Percentiles rank a stretch among this genome's conserved stretches.
Conservation (phyloP, 2,329 filamentous ascomycete genomes). For the Neonectria hederae region DNA sequence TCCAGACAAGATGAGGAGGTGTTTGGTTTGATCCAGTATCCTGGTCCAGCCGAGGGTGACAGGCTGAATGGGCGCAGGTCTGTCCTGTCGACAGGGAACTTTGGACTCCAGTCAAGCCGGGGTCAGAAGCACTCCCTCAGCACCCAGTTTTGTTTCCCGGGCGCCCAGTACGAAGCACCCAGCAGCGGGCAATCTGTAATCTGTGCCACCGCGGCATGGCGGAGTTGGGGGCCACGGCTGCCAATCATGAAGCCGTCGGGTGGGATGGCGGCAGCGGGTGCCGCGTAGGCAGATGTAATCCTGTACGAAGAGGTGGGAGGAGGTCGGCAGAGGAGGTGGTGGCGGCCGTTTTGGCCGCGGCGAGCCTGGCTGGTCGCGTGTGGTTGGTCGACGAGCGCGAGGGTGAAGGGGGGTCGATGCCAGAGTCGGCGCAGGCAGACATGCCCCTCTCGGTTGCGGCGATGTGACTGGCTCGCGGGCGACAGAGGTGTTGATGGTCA, state of each 20-base stretch:
- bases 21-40: constrained; percentile 11
- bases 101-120: constrained; percentile 18
- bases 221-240: constrained; percentile 32
- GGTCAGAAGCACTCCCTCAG: constrained; percentile 24
- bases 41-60: constrained; percentile 5
- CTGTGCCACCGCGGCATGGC: constrained; percentile 30
- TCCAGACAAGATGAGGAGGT: constrained; percentile 13
- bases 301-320: neutral
- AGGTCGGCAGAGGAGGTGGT: neutral
- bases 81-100: constrained; percentile 5
- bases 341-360: constrained; percentile 27
- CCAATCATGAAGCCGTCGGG: constrained; percentile 35
- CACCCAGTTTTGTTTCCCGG: constrained; percentile 16
- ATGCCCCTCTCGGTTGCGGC: constrained; percentile 4
- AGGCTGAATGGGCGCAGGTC: constrained; percentile 6
- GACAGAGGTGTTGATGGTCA: constrained; percentile 12
- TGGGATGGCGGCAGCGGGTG: constrained; percentile 35
- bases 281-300: constrained; percentile 30
- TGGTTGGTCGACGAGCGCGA: constrained; percentile 38
- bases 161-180: too few relatives aligned
- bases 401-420: constrained; percentile 8
- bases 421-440: constrained; percentile 12
- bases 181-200: constrained; percentile 1
- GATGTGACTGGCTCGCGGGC: constrained; percentile 14
- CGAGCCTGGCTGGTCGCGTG: neutral